Conservation (phyloP, 2,329 filamentous ascomycete genomes). For the Dendrostoma leiphaemia region DNA sequence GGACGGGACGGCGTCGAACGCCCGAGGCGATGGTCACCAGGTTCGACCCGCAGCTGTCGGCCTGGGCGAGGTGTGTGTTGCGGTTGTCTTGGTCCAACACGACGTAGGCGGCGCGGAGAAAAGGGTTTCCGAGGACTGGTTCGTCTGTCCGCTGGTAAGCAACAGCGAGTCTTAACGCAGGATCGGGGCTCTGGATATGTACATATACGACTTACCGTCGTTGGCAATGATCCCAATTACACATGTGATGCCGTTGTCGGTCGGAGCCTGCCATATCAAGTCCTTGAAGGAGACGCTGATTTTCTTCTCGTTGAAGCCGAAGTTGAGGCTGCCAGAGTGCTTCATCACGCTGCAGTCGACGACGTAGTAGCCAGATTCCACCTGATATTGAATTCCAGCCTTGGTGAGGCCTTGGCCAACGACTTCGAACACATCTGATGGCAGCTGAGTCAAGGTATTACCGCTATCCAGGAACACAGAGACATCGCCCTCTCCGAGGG, state of each 20-base stretch:
- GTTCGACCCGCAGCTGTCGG: slow-evolving; percentile 13
- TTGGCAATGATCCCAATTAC: slow-evolving; percentile 25
- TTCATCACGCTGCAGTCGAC: slow-evolving; percentile 41
- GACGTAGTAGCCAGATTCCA: slow-evolving; percentile 39
- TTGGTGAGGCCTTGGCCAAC: slow-evolving; percentile 41
- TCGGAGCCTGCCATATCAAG: slow-evolving; percentile 45
- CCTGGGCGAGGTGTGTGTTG: slow-evolving; percentile 18
- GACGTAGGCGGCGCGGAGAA: slow-evolving; percentile 44
- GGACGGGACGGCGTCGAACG: slow-evolving; percentile 4
- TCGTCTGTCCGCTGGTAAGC: slow-evolving; percentile 31
- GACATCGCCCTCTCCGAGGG: slow-evolving; percentile 21
- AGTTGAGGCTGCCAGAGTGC: slow-evolving; percentile 42
- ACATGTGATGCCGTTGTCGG: slow-evolving; percentile 41
- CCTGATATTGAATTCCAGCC: slow-evolving; percentile 34
- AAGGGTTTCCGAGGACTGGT: slow-evolving; percentile 42
- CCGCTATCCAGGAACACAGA: slow-evolving; percentile 48
- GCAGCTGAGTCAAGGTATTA: slow-evolving; percentile 48
- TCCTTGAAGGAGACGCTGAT: slow-evolving; percentile 45
- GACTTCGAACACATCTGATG: slow-evolving; percentile 37
- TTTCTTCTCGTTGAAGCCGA: slow-evolving; percentile 41
- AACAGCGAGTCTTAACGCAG: slow-evolving; percentile 15
- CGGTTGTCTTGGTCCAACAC: slow-evolving; percentile 45
- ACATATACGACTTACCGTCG: slow-evolving; percentile 11
- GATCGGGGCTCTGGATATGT: fast-evolving
- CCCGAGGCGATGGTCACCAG: slow-evolving; percentile 9